Percentiles rank a stretch among this genome's conserved stretches.
These are phyloP conservation scores for Picochlorum sp. DNA, from an alignment of 139 green algal genomes.

Conservation along the genomic window DNA sequence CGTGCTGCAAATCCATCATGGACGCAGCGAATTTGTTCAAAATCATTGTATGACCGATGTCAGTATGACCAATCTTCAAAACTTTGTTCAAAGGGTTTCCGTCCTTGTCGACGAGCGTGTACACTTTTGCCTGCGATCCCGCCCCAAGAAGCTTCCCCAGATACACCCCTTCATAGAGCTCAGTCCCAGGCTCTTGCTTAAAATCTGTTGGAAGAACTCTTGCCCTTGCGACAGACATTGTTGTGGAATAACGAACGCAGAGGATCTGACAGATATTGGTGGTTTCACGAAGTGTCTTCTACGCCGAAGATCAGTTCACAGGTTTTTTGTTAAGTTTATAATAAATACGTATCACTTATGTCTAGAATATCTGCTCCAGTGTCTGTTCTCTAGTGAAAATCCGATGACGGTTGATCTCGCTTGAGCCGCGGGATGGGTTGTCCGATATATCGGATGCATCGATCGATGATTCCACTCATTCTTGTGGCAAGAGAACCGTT, in stretches of 20 bases:
- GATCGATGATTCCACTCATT: too few relatives aligned
- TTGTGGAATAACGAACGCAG: not conserved
- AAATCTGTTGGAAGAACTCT: not conserved
- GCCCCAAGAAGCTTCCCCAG: slow-evolving; percentile 10
- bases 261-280: too few relatives aligned
- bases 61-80: slow-evolving; percentile 22
- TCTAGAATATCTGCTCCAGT: too few relatives aligned
- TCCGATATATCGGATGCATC: too few relatives aligned
- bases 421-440: too few relatives aligned
- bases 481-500: too few relatives aligned
- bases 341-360: too few relatives aligned
- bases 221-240: not conserved
- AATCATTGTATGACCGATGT: slow-evolving; percentile 13
- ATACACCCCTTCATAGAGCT: not conserved
- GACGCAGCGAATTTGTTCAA: slow-evolving; percentile 1
- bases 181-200: not conserved
- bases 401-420: too few relatives aligned
- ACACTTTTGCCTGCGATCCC: slow-evolving; percentile 21
- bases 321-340: too few relatives aligned
- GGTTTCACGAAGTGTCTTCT: too few relatives aligned
- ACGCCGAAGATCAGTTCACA: too few relatives aligned
- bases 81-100: slow-evolving; percentile 21
- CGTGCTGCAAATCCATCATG: slow-evolving; percentile 6
- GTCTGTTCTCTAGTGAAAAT: too few relatives aligned
- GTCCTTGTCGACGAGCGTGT: slow-evolving; percentile 10